phyloP scores from a whole-genome alignment of 1,139 yeast genomes.

The Yamadazyma atmosphaerica region DNA sequence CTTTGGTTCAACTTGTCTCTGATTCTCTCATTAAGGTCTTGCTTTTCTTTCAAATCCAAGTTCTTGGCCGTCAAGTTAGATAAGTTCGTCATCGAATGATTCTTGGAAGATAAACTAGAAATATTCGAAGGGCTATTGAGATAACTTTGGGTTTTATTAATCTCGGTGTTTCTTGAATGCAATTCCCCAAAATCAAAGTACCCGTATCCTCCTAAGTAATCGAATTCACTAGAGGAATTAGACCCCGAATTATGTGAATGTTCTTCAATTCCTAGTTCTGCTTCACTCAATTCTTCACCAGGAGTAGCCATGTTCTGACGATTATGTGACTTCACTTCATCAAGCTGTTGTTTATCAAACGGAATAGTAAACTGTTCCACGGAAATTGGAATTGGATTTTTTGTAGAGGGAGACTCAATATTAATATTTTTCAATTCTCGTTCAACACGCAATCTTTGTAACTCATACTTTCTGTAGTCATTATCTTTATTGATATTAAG shows the following conservation, averaged over 20 bases:
- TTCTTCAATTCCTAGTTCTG: slow-evolving; percentile 1
- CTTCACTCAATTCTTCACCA: slow-evolving; percentile 4
- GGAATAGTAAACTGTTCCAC: slow-evolving; percentile 23
- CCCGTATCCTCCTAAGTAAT: slow-evolving; percentile 68
- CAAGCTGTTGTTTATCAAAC: slow-evolving; percentile 11
- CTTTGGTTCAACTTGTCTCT: slow-evolving; percentile 35
- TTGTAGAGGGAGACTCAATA: slow-evolving; percentile 29
- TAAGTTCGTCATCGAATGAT: slow-evolving; percentile 34
- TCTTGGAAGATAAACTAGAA: slow-evolving; percentile 27
- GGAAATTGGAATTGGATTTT: slow-evolving; percentile 39
- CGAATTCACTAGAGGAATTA: slow-evolving; percentile 21
- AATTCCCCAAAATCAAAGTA: slow-evolving; percentile 71
- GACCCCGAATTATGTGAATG: slow-evolving; percentile 10
- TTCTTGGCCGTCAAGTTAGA: slow-evolving; percentile 16
- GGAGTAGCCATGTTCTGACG: slow-evolving; percentile 2
- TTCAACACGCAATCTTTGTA: slow-evolving; percentile 36
- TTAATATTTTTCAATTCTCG: slow-evolving; percentile 35
- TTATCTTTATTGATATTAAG: slow-evolving; percentile 35
- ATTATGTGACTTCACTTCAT: neutral
- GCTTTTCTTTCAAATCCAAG: slow-evolving; percentile 28
- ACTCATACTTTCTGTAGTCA: slow-evolving; percentile 32
- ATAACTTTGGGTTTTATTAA: slow-evolving; percentile 15
- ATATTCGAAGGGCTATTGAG: slow-evolving; percentile 25
- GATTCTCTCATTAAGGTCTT: slow-evolving; percentile 33
- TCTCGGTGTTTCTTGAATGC: slow-evolving; percentile 22